Evolutionary conservation across 2,329 filamentous ascomycete species (phyloP), one percentile per base, ranked within the genome.

Genomic region (Neonectria neomacrospora): DNA sequence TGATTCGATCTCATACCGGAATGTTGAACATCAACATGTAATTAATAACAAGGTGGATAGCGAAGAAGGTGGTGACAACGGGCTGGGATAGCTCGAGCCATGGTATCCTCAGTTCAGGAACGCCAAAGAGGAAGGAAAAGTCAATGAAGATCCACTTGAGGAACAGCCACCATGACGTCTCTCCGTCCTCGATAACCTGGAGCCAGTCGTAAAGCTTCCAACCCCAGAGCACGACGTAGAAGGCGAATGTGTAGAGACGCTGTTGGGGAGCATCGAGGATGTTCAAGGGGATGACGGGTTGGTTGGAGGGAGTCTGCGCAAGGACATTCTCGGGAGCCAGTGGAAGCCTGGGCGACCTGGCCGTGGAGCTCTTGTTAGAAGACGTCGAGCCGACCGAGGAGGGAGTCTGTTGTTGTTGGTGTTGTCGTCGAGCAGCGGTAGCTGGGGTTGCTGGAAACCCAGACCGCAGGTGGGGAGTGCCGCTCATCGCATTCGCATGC

Each of bases 121-220:
- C 81, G 8, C 92, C 92, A 77, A 96, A 97, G 67, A 98, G 83
- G 77, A 94, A 97, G 23, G 91, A 79, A 64, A 92, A 91, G 80
- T 99, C 96, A 67, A 99, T 87, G 61, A 89, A 84, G 66, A 92
- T 87, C 96, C 96, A 99, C 86, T 98, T 99, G 74, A 97, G 81
- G 75, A 97, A 97, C 52, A 95, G 85, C 86, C 89, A 91, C 65
- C 96, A 90, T n/a, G 94, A 97, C 73, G 93, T 90, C 62, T 92
- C 88, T 67, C 96, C 92, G 67, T 95, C 91, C 61, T 94, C 90
- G 41, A 94, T 85, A 66, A 95, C 81, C 61, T 87, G 88, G 68
- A 89, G 88, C 83, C 92, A 97, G 81, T 99, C 94, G 78, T 94
- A 97, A 34, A 96, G 80, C 73, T 93, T 90, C 90, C 93, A 98